A percentile compares a stretch with the other conserved stretches of the same genome.
phyloP scores from a whole-genome alignment of 2,329 filamentous ascomycete genomes.

The Endothia cerciana region DNA sequence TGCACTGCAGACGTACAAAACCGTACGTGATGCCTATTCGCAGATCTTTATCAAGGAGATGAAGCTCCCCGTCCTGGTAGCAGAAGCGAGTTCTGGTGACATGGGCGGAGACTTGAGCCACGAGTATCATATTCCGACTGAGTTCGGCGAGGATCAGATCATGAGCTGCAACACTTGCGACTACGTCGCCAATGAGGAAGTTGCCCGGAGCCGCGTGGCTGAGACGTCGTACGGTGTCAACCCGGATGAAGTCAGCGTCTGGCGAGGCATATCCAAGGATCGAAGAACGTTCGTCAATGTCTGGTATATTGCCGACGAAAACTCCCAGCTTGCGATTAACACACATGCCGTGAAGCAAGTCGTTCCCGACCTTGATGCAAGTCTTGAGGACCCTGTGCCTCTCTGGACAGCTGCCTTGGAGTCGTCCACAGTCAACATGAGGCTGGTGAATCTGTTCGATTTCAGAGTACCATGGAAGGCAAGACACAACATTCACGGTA shows the following conservation, averaged over 20 bases:
- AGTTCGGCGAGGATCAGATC: conserved; percentile 83
- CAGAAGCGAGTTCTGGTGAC: conserved; percentile 90
- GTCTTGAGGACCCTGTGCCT: conserved; percentile 62
- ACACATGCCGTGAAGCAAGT: conserved; percentile 66
- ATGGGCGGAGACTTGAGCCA: conserved; percentile 95
- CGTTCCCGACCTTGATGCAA: conserved; percentile 70
- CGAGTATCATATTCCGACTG: conserved; percentile 85
- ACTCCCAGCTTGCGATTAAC: conserved; percentile 46
- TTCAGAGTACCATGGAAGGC: conserved; percentile 35
- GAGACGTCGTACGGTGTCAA: neutral
- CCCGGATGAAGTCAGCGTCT: conserved; percentile 37
- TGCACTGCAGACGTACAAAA: conserved; percentile 80
- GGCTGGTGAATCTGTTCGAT: conserved; percentile 45
- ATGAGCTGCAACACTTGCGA: conserved; percentile 74
- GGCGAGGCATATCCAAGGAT: conserved; percentile 71
- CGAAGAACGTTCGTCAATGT: conserved; percentile 69
- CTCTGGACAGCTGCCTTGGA: conserved; percentile 55
- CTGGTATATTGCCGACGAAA: conserved; percentile 53
- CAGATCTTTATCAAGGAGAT: conserved; percentile 76
- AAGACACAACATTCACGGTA: conserved; percentile 6
- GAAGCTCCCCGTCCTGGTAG: conserved; percentile 80
- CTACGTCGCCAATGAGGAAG: conserved; percentile 85
- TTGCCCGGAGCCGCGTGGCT: conserved; percentile 54
- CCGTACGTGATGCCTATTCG: conserved; percentile 74
- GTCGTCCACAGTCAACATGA: conserved; percentile 1